Evolutionary conservation across 345 rosid genomes (phyloP).

Genomic region (Sisymbrium irio): DNA sequence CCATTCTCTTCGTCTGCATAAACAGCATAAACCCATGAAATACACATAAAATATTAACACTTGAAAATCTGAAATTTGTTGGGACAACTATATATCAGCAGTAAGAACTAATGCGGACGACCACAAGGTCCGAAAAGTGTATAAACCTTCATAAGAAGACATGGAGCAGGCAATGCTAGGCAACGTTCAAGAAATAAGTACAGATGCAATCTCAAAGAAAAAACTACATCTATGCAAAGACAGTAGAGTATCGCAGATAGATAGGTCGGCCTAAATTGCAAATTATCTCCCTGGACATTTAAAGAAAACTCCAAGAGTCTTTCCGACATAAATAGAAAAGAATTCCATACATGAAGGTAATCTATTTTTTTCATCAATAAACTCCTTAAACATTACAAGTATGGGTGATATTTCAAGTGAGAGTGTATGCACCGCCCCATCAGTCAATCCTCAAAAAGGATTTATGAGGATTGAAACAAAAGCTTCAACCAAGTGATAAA

Average conservation of each 20-base stretch:
- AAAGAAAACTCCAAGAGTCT: not conserved
- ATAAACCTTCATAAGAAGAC: not conserved
- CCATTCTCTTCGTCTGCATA: conserved; percentile 27
- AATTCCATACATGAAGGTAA: not conserved
- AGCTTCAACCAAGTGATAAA: not conserved
- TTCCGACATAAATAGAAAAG: not conserved
- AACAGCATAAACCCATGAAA: conserved; percentile 11
- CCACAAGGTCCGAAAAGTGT: not conserved
- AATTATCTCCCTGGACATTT: not conserved
- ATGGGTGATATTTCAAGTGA: not conserved
- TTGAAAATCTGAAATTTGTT: not conserved
- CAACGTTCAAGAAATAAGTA: not conserved
- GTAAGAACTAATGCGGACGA: not conserved
- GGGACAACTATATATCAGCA: not conserved
- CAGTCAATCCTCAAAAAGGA: conserved; percentile 6
- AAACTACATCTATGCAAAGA: not conserved
- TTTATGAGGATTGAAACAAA: not conserved
- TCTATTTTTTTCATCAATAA: not conserved
- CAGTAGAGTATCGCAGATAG: not conserved
- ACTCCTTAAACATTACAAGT: not conserved
- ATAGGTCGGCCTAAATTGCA: not conserved
- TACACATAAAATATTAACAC: not conserved
- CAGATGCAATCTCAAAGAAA: not conserved
- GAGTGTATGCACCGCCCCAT: not conserved
- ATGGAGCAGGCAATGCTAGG: not conserved